Percentiles rank a stretch among this genome's conserved stretches.
Evolutionary conservation across 2,329 filamentous ascomycete genomes (phyloP).

Genomic region (Curvularia verruculosa): DNA sequence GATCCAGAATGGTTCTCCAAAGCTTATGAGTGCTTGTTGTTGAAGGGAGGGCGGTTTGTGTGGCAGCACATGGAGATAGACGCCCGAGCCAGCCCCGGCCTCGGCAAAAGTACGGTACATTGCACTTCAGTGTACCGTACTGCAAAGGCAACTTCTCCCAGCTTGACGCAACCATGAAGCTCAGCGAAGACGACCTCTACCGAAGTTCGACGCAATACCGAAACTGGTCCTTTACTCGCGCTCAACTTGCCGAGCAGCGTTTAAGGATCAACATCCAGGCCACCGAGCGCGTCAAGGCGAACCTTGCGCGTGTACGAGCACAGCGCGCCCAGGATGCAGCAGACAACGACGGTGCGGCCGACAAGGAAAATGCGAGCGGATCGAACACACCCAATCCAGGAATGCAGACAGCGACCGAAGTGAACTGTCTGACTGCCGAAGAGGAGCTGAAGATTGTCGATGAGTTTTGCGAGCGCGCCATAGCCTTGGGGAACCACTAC

Average conservation of each 20-base stretch:
- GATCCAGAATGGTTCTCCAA: neutral
- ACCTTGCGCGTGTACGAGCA: conserved; percentile 58
- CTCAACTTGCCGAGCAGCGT: conserved; percentile 73
- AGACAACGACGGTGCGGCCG: conserved; percentile 32
- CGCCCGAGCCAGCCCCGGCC: conserved; percentile 4
- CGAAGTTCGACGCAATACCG: conserved; percentile 87
- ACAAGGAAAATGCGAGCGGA: conserved; percentile 42
- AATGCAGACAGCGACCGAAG: conserved; percentile 50
- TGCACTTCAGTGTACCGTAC: too few species aligned
- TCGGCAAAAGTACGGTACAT: conserved; percentile 29
- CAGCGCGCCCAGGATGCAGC: conserved; percentile 45
- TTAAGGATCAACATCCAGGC: conserved; percentile 80
- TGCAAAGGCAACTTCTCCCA: neutral
- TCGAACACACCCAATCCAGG: conserved; percentile 35
- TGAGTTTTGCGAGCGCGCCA: conserved; percentile 72
- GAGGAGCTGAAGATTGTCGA: conserved; percentile 84
- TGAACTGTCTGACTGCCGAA: conserved; percentile 80
- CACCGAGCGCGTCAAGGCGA: conserved; percentile 67
- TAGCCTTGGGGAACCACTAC: conserved; percentile 64
- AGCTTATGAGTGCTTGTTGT: conserved; percentile 1
- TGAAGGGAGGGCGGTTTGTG: neutral
- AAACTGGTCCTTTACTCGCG: conserved; percentile 87
- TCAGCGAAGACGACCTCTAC: conserved; percentile 92
- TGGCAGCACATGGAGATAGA: too few species aligned
- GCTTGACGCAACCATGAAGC: conserved; percentile 38